Conservation (phyloP, 2,329 filamentous ascomycete genomes). For the Boeremia lycopersici region DNA sequence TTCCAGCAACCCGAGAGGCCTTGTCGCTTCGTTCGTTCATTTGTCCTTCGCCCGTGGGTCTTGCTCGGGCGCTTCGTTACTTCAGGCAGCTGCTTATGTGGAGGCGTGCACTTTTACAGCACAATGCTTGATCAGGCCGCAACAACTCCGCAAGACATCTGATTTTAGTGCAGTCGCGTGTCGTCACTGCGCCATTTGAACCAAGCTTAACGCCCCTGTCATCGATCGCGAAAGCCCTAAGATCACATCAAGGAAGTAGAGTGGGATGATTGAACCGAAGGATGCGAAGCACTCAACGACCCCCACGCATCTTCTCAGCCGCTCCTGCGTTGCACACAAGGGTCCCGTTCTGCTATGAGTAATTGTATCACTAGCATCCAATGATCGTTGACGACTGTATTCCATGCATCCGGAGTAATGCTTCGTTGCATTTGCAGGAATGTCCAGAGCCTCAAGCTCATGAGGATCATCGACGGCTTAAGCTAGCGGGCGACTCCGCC, state of each 20-base stretch:
- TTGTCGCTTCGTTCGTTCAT: constrained; percentile 1
- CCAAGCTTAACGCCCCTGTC: constrained; percentile 7
- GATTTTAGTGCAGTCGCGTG: constrained; percentile 7
- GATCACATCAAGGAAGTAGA: constrained; percentile 15
- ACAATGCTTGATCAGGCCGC: constrained; percentile 1
- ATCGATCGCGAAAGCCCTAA: constrained; percentile 19
- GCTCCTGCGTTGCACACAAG: constrained; percentile 22
- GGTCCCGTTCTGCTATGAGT: constrained; percentile 32
- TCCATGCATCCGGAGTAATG: constrained; percentile 2
- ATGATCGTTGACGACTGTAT: constrained; percentile 6
- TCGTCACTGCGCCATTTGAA: constrained; percentile 24
- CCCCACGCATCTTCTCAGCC: constrained; percentile 30
- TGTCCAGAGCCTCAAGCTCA: constrained; percentile 28
- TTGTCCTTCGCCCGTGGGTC: constrained; percentile 6
- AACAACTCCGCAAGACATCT: constrained; percentile 11
- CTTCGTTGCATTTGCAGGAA: constrained; percentile 3
- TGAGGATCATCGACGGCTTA: neutral
- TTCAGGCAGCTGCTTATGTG: constrained; percentile 21
- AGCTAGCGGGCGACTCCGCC: neutral
- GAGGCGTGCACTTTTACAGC: constrained; percentile 1
- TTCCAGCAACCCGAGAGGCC: neutral
- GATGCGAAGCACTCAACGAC: constrained; percentile 19
- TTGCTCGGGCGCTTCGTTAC: constrained; percentile 16
- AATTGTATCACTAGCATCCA: constrained; percentile 41
- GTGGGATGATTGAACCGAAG: constrained; percentile 18